Evolutionary conservation across 2,329 filamentous ascomycete genomes (phyloP).

Genomic region (Scedosporium minutisporum): DNA sequence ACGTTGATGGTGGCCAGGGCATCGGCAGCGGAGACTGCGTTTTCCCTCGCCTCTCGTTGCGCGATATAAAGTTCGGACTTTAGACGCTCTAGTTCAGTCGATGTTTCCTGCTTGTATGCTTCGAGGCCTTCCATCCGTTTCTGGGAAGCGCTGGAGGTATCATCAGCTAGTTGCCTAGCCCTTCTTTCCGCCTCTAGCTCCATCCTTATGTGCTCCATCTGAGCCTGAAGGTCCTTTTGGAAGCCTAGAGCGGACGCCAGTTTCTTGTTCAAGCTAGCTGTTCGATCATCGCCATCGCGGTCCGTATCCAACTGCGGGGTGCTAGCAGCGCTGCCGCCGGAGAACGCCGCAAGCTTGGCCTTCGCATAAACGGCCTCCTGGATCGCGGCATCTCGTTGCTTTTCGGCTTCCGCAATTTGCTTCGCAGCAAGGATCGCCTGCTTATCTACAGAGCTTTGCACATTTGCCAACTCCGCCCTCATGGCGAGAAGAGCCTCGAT

Average conservation of each 20-base stretch:
- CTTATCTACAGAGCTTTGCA: constrained; percentile 81
- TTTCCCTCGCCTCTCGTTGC: constrained; percentile 70
- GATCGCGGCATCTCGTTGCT: constrained; percentile 88
- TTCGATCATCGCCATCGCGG: constrained; percentile 53
- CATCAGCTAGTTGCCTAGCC: constrained; percentile 76
- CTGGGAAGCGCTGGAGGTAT: constrained; percentile 73
- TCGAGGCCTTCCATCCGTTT: constrained; percentile 78
- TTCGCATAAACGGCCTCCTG: constrained; percentile 92
- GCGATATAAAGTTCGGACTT: constrained; percentile 75
- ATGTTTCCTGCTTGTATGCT: constrained; percentile 70
- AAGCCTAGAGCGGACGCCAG: constrained; percentile 71
- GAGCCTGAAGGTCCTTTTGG: constrained; percentile 73
- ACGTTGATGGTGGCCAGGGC: constrained; percentile 65
- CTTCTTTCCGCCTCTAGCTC: constrained; percentile 76
- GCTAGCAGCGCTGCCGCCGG: constrained; percentile 52
- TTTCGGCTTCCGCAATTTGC: constrained; percentile 87
- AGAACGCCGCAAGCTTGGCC: constrained; percentile 76
- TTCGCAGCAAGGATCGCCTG: constrained; percentile 79
- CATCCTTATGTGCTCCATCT: constrained; percentile 55
- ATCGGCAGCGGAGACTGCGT: constrained; percentile 68
- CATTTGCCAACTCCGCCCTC: constrained; percentile 78
- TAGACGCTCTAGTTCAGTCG: constrained; percentile 74
- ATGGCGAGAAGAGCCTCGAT: constrained; percentile 89
- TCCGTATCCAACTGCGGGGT: constrained; percentile 50
- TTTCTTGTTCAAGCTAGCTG: constrained; percentile 63